Percentiles rank a stretch among this genome's conserved stretches.
Conservation (phyloP, 345 rosid species). For the Hevea brasiliensis region DNA sequence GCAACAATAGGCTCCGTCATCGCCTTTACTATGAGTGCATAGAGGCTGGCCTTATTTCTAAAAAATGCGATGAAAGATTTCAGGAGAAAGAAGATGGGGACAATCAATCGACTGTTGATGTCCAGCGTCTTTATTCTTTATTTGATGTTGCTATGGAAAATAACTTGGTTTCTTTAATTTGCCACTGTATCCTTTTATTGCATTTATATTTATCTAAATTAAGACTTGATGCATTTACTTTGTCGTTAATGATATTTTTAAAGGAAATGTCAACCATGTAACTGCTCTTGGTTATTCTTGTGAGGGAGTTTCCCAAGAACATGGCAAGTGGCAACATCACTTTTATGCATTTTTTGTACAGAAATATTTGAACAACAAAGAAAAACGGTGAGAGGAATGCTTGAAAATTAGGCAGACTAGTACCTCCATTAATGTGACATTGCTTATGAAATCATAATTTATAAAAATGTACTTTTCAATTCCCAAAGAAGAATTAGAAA, state of each 20-base stretch:
- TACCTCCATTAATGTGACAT: background rate
- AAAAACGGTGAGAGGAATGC: background rate
- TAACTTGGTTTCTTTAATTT: slow-evolving; percentile 76
- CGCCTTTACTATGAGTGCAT: slow-evolving; percentile 84
- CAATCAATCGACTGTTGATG: slow-evolving; percentile 60
- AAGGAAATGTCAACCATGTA: background rate
- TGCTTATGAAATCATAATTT: background rate
- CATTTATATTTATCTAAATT: background rate
- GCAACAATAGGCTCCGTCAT: slow-evolving; percentile 41
- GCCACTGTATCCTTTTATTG: slow-evolving; percentile 79
- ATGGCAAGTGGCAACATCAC: background rate
- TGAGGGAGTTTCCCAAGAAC: background rate
- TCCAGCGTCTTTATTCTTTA: slow-evolving; percentile 79
- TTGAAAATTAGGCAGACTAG: slow-evolving; percentile 1
- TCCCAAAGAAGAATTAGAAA: slow-evolving; percentile 9
- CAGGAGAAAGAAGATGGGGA: slow-evolving; percentile 60
- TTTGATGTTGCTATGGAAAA: slow-evolving; percentile 90
- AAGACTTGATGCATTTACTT: background rate
- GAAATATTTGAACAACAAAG: slow-evolving; percentile 1
- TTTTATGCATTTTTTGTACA: slow-evolving; percentile 8
- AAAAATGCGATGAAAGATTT: slow-evolving; percentile 52
- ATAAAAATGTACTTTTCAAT: background rate
- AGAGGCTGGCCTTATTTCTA: slow-evolving; percentile 78
- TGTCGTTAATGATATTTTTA: background rate
- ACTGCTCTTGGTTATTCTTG: background rate